A percentile compares a stretch with the other conserved stretches of the same genome.
phyloP scores from a whole-genome alignment of 129 eudicot species.

The Pittosporum tobira region DNA sequence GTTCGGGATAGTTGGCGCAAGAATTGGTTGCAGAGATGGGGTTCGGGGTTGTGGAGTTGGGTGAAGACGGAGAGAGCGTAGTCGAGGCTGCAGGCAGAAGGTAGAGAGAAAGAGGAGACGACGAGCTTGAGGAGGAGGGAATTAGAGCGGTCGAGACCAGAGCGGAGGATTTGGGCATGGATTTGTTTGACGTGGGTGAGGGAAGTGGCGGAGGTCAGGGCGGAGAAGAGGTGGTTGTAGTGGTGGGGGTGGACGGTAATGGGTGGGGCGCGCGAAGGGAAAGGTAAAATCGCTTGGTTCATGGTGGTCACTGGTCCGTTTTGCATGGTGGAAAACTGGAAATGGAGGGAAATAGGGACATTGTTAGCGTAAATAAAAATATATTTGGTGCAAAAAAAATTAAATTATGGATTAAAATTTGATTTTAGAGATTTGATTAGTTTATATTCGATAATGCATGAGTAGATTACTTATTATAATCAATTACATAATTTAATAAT shows the following conservation, averaged over 20 bases:
- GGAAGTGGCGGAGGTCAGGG: constrained; percentile 33
- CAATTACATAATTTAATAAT: too few species aligned
- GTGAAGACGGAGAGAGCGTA: constrained; percentile 51
- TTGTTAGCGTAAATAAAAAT: too few species aligned
- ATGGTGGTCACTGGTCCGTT: constrained; percentile 9
- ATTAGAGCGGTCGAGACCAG: constrained; percentile 24
- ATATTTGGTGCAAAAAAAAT: too few species aligned
- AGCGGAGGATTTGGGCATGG: constrained; percentile 50
- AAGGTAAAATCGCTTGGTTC: constrained; percentile 9
- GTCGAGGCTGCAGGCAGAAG: constrained; percentile 26
- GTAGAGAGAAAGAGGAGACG: constrained; percentile 38
- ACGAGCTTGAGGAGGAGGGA: constrained; percentile 34
- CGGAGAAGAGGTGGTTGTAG: constrained; percentile 31
- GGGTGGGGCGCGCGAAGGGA: constrained; percentile 7
- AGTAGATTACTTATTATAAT: too few species aligned
- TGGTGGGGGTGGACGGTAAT: constrained; percentile 6
- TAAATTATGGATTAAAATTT: too few species aligned
- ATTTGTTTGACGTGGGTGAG: constrained; percentile 52
- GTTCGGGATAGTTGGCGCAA: constrained; percentile 45
- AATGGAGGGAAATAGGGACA: constrained; percentile 12
- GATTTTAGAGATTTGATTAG: too few species aligned
- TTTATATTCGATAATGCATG: too few species aligned
- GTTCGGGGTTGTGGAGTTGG: constrained; percentile 31
- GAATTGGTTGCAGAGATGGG: constrained; percentile 42
- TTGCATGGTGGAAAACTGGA: not conserved